Conservation (phyloP, 257 asterid species). For the Gentiana macrophylla region DNA sequence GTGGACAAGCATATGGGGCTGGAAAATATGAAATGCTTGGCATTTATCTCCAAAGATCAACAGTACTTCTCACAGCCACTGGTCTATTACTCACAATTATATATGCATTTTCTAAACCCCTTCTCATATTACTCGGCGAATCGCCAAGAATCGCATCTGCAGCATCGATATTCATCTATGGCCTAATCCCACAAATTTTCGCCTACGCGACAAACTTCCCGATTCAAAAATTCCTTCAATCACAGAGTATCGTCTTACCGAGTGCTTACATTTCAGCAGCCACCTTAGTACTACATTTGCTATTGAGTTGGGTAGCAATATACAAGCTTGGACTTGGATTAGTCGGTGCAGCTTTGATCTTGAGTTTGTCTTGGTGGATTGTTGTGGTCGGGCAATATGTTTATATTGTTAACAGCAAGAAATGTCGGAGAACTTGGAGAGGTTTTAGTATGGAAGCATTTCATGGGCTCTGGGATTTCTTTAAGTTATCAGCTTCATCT, state of each 20-base stretch:
- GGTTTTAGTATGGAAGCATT: constrained; percentile 48
- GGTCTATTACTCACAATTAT: constrained; percentile 26
- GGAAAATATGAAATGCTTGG: constrained; percentile 42
- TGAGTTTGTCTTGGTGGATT: constrained; percentile 62
- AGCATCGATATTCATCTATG: constrained; percentile 39
- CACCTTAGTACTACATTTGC: constrained; percentile 26
- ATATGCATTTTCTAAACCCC: constrained; percentile 31
- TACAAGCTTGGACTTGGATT: constrained; percentile 42
- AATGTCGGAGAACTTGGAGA: constrained; percentile 40
- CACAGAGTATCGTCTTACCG: constrained; percentile 56
- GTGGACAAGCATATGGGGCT: constrained; percentile 68
- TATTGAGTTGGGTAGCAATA: constrained; percentile 36
- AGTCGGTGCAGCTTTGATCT: constrained; percentile 40
- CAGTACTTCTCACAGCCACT: constrained; percentile 31
- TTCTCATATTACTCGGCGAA: constrained; percentile 42
- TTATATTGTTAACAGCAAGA: constrained; percentile 27
- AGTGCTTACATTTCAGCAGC: constrained; percentile 49
- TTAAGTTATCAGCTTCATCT: constrained; percentile 48
- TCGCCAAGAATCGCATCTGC: constrained; percentile 30
- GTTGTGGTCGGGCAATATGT: constrained; percentile 42
- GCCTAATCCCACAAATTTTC: constrained; percentile 53
- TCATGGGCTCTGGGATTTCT: constrained; percentile 39
- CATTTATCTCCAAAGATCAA: constrained; percentile 61
- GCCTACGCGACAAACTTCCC: constrained; percentile 57
- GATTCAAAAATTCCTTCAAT: constrained; percentile 47